Percentiles rank a stretch among this genome's conserved stretches.
These are phyloP conservation scores for Cotoneaster glaucophyllus DNA, from an alignment of 306 rosid species.

Conservation along the genomic window DNA sequence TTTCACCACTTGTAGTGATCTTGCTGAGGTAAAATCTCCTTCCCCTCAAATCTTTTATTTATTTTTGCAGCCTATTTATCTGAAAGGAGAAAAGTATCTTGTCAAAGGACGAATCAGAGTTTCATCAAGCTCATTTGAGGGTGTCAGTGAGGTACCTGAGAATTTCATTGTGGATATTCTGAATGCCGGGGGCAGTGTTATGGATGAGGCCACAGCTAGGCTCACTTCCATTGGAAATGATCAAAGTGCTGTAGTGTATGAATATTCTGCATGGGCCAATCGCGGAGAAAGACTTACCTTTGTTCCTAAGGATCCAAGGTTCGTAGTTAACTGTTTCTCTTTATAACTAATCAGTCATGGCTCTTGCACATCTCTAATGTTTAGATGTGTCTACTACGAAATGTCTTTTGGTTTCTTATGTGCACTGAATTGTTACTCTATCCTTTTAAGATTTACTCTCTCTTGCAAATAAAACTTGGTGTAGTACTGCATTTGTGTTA, in stretches of 20 bases:
- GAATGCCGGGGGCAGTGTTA: conserved; percentile 32
- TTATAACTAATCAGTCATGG: background rate
- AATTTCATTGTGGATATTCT: conserved; percentile 57
- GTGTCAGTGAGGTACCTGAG: conserved; percentile 44
- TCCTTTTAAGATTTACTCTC: background rate
- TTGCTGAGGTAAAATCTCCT: conserved; percentile 4
- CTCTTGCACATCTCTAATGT: background rate
- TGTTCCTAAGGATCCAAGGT: conserved; percentile 85
- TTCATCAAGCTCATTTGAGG: conserved; percentile 43
- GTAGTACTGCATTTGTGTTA: conserved; percentile 8
- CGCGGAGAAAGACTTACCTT: conserved; percentile 68
- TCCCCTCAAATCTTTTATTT: conserved; percentile 3
- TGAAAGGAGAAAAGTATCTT: conserved; percentile 81
- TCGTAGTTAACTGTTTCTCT: conserved; percentile 13
- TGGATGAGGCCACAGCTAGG: conserved; percentile 42
- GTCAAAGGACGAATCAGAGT: conserved; percentile 72
- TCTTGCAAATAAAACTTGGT: background rate
- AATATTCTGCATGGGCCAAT: conserved; percentile 73
- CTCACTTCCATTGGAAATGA: conserved; percentile 41
- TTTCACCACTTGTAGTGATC: background rate
- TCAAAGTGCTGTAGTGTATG: conserved; percentile 45
- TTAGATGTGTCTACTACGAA: background rate
- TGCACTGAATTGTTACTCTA: background rate
- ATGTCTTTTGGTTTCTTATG: background rate
- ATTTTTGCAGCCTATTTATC: conserved; percentile 62